Evolutionary conservation across 257 asterid species (phyloP).

Genomic region (Mentha longifolia): DNA sequence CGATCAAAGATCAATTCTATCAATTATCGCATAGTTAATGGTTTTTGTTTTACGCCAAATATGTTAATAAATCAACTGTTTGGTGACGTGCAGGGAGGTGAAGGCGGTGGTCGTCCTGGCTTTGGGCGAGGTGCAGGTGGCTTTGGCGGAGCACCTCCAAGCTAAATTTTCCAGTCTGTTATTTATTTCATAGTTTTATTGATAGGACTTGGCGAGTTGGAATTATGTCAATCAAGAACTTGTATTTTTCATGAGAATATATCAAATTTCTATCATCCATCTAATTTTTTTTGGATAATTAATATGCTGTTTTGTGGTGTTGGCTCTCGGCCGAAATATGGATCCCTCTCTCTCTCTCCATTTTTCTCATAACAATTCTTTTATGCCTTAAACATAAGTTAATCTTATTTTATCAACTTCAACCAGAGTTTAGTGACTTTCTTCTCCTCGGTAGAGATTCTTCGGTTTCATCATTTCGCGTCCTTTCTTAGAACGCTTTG

Average conservation of each 20-base stretch:
- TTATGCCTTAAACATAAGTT: no score
- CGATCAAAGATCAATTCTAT: background rate
- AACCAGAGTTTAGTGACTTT: no score
- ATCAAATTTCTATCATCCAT: background rate
- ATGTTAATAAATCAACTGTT: background rate
- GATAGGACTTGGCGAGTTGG: constrained; percentile 27
- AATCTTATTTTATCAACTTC: no score
- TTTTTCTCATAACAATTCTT: no score
- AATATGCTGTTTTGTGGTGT: background rate
- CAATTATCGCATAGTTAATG: no score
- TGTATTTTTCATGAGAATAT: constrained; percentile 30
- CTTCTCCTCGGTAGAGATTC: no score
- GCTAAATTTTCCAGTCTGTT: constrained; percentile 31
- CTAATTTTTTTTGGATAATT: background rate
- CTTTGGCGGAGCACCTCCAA: constrained; percentile 57
- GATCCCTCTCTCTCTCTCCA: no score
- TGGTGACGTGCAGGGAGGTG: constrained; percentile 41
- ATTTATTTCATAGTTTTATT: constrained; percentile 1
- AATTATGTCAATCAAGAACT: constrained; percentile 22
- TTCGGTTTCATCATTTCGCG: no score
- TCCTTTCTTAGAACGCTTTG: no score
- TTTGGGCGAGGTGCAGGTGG: constrained; percentile 62
- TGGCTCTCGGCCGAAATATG: no score
- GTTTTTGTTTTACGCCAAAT: no score
- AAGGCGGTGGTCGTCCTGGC: constrained; percentile 52